phyloP scores from a whole-genome alignment of 257 asterid species.

The Petunia axillaris region DNA sequence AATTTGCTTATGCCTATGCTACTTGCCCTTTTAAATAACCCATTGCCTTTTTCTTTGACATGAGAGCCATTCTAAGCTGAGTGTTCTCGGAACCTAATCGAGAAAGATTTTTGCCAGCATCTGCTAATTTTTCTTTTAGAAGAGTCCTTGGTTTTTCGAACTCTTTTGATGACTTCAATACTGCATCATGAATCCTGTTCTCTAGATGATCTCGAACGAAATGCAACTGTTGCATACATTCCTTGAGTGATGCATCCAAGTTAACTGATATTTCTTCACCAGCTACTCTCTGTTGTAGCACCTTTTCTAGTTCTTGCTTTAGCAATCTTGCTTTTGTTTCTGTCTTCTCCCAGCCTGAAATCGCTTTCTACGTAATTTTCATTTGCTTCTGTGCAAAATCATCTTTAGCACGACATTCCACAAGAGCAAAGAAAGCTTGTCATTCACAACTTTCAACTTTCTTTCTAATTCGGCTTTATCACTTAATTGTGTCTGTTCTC shows the following conservation, averaged over 20 bases:
- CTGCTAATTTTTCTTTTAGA: slow-evolving; percentile 53
- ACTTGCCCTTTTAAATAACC: slow-evolving; percentile 52
- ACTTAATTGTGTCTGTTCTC: slow-evolving; percentile 57
- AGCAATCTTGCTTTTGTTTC: slow-evolving; percentile 64
- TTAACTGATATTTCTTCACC: slow-evolving; percentile 62
- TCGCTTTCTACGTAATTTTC: slow-evolving; percentile 84
- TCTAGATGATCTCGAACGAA: slow-evolving; percentile 72
- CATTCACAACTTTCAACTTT: slow-evolving; percentile 54
- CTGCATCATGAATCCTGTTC: slow-evolving; percentile 57
- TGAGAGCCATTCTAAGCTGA: slow-evolving; percentile 55
- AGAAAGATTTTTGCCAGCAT: slow-evolving; percentile 47
- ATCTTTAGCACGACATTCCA: slow-evolving; percentile 68
- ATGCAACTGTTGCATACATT: slow-evolving; percentile 76
- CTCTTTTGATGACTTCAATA: slow-evolving; percentile 55
- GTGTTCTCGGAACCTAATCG: slow-evolving; percentile 59
- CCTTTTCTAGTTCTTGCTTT: slow-evolving; percentile 68
- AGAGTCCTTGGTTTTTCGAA: slow-evolving; percentile 44
- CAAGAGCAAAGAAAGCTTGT: slow-evolving; percentile 63
- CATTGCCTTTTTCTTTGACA: slow-evolving; percentile 59
- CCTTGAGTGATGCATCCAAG: slow-evolving; percentile 77
- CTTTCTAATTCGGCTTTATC: slow-evolving; percentile 64
- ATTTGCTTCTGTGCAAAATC: slow-evolving; percentile 67
- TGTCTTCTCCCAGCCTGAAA: slow-evolving; percentile 90
- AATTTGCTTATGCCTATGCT: slow-evolving; percentile 52
- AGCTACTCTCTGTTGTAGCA: slow-evolving; percentile 50